Evolutionary conservation across 2,329 filamentous ascomycete species (phyloP).

Genomic region (Dothistroma pini): DNA sequence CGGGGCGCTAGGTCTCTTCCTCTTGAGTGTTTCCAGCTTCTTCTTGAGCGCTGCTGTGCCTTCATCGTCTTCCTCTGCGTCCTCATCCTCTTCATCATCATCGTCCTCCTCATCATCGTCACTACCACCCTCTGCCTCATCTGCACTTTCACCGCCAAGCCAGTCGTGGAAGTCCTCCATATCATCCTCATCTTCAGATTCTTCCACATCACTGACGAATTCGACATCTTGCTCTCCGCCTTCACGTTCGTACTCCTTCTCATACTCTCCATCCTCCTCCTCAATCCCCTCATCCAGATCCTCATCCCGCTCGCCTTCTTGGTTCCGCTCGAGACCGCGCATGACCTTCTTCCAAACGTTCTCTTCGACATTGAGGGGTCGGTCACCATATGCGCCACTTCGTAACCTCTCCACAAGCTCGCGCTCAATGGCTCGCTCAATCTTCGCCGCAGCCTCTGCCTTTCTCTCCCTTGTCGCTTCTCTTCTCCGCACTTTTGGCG

Average conservation of each 20-base stretch:
- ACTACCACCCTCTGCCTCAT: constrained; percentile 45
- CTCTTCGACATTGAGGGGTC: constrained; percentile 92
- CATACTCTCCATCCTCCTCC: constrained; percentile 63
- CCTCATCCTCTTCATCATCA: constrained; percentile 47
- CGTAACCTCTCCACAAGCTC: constrained; percentile 88
- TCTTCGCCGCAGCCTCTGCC: constrained; percentile 66
- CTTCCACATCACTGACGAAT: constrained; percentile 86
- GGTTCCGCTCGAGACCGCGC: constrained; percentile 79
- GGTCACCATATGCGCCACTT: constrained; percentile 90
- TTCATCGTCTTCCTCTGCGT: constrained; percentile 47
- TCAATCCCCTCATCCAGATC: constrained; percentile 85
- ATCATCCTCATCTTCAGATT: constrained; percentile 66
- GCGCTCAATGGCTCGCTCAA: constrained; percentile 92
- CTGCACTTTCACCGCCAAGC: constrained; percentile 68
- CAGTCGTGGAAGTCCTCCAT: constrained; percentile 94
- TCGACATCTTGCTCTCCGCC: constrained; percentile 70
- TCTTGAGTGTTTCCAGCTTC: constrained; percentile 52
- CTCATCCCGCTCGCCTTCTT: constrained; percentile 76
- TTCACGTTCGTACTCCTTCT: constrained; percentile 63
- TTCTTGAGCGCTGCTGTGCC: constrained; percentile 58
- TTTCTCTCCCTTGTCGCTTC: constrained; percentile 50
- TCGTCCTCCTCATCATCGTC: constrained; percentile 40
- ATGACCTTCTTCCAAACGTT: constrained; percentile 97
- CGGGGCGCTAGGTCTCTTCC: constrained; percentile 52
- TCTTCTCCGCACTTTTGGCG: constrained; percentile 71